phyloP scores from a whole-genome alignment of 2,329 filamentous ascomycete genomes.

The Fusarium marasasianum region DNA sequence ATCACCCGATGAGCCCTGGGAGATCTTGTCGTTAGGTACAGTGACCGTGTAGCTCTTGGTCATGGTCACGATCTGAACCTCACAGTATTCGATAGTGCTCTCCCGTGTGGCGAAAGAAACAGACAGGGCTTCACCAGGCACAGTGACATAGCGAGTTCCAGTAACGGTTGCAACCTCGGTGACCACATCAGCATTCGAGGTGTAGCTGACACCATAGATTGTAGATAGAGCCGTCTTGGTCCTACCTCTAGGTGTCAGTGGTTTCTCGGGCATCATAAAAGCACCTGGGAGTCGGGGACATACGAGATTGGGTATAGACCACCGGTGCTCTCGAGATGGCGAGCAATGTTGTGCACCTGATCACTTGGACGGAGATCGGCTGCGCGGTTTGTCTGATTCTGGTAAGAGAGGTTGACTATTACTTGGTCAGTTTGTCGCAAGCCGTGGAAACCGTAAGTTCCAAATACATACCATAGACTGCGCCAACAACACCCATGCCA shows the following conservation, averaged over 20 bases:
- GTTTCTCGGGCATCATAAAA: background rate
- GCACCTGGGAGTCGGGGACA: conserved; percentile 16
- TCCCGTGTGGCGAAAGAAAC: conserved; percentile 41
- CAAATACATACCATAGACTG: conserved; percentile 39
- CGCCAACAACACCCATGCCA: conserved; percentile 43
- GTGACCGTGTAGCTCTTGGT: conserved; percentile 44
- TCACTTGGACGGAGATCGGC: background rate
- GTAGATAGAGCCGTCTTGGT: conserved; percentile 48
- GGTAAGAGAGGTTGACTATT: background rate
- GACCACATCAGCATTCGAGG: conserved; percentile 25
- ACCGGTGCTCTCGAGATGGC: conserved; percentile 21
- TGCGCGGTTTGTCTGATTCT: background rate
- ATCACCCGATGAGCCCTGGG: conserved; percentile 26
- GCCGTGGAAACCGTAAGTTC: background rate
- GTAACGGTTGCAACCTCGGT: conserved; percentile 40
- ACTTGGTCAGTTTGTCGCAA: conserved; percentile 8
- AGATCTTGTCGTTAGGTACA: conserved; percentile 34
- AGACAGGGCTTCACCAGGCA: conserved; percentile 35
- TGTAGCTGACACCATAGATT: conserved; percentile 45
- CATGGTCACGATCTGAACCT: conserved; percentile 35
- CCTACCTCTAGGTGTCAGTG: conserved; percentile 34
- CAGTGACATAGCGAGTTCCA: conserved; percentile 44
- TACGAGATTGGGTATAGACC: conserved; percentile 50
- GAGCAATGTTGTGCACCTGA: conserved; percentile 3
- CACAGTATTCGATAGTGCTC: conserved; percentile 36